Evolutionary conservation across 345 rosid genomes (phyloP), one percentile per base, ranked within the genome.

Genomic region (Eucalyptus lansdowneana): DNA sequence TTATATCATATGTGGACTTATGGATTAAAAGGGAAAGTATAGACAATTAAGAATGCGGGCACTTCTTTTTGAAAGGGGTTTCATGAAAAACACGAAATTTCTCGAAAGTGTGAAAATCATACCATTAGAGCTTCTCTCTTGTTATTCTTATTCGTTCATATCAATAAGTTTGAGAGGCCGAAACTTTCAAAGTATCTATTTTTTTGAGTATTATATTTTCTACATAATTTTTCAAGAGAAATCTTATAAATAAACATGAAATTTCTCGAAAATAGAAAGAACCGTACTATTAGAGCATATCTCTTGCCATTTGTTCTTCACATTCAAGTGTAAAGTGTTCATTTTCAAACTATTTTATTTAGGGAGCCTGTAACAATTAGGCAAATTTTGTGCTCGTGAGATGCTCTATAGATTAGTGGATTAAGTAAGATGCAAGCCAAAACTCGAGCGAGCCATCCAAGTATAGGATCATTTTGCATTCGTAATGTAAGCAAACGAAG

Each of bases 371-470:
- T 42, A 3, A 16, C 14, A 72, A 37, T 37, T 12, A 6, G 24
- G 45, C 44, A 72, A 72, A 72, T 34, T 37, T 72, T 27, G 2
- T 72, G 27, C 25, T 72, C 81, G 1, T 19, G 44, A 34, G 40
- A 3, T 72, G 3, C 81, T 72, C 25, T 72, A 12, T 34, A 37
- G 45, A 19, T 34, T 19, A 72, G 7, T 34, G 45, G 45, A 37
- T 72, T 34, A 72, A 37, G 27, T 2, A 3, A 34, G 44, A 34
- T 5, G 3, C 44, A 11, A 19, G 44, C 40, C 44, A 72, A 34
- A 72, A 34, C 27, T 17, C 8, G 4, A 6, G 81, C 14, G 0
- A 37, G 25, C 6, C 0, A 34, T 0, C 24, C 13, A 11, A 37
- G 12, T 37, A 72, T 8, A 34, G 11, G 25, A 9, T 34, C 25